Conservation (phyloP, 1,139 yeast genomes). For the Entelexis sorbosivorans region DNA sequence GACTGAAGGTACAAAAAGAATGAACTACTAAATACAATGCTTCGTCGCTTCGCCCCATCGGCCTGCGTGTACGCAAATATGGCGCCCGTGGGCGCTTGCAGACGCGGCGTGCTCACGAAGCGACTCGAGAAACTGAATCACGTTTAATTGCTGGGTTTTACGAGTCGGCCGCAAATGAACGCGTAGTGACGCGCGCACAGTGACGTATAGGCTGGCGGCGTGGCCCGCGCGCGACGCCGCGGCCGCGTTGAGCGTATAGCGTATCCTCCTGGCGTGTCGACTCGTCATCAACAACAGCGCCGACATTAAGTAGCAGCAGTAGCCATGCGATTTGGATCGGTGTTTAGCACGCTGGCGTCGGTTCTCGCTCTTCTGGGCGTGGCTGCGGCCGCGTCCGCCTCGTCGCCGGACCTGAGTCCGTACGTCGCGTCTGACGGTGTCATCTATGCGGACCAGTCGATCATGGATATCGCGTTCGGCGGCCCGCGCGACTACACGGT, state of each 20-base stretch:
- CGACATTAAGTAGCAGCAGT: not conserved
- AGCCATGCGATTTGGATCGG: slow-evolving; percentile 3
- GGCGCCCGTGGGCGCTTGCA: too few species aligned
- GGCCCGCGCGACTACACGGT: slow-evolving; percentile 66
- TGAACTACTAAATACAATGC: too few species aligned
- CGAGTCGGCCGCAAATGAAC: too few species aligned
- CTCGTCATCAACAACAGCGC: not conserved
- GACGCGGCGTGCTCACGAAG: too few species aligned
- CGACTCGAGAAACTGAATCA: too few species aligned
- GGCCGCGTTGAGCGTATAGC: not conserved
- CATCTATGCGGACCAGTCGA: slow-evolving; percentile 48
- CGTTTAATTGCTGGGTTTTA: too few species aligned
- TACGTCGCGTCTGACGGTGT: slow-evolving; percentile 28
- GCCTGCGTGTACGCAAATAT: too few species aligned
- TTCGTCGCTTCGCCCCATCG: too few species aligned
- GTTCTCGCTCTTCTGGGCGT: not conserved
- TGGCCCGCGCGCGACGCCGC: too few species aligned
- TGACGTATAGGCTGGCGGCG: too few species aligned
- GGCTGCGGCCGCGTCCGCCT: not conserved
- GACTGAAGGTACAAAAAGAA: too few species aligned
- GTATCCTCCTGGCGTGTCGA: not conserved
- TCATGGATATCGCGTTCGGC: slow-evolving; percentile 46
- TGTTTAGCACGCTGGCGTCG: slow-evolving; percentile 6
- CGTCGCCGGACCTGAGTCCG: slow-evolving; percentile 7
- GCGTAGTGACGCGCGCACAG: too few species aligned